Percentiles rank a stretch among this genome's conserved stretches.
These are phyloP conservation scores for Phoma herbarum DNA, from an alignment of 2,329 filamentous ascomycete genomes.

Conservation along the genomic window DNA sequence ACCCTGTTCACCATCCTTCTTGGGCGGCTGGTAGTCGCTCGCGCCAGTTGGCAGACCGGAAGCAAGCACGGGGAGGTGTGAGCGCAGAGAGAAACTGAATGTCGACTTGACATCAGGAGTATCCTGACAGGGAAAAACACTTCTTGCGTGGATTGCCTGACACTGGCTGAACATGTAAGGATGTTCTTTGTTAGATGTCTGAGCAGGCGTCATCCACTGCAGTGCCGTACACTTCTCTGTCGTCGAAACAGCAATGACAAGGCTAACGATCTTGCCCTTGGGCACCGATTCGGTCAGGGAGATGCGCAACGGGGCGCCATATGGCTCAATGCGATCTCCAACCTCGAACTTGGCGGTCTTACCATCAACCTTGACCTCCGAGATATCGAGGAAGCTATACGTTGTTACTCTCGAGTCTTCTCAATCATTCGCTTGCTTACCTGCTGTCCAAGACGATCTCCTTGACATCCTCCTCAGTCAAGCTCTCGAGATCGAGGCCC, in stretches of 20 bases:
- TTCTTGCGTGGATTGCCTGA: conserved; percentile 94
- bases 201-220: conserved; percentile 92
- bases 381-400: conserved; percentile 73
- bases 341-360: conserved; percentile 73
- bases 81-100: conserved; percentile 86
- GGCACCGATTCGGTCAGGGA: conserved; percentile 58
- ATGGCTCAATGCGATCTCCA: conserved; percentile 74
- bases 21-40: conserved; percentile 58
- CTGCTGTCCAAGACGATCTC: conserved; percentile 90
- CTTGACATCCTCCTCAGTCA: conserved; percentile 74
- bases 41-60: conserved; percentile 75
- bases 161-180: conserved; percentile 99
- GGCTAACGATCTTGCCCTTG: conserved; percentile 57
- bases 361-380: conserved; percentile 74
- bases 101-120: conserved; percentile 98
- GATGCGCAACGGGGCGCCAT: conserved; percentile 75
- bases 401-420: background rate
- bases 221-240: conserved; percentile 89
- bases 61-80: conserved; percentile 87
- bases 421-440: conserved; percentile 29
- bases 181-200: conserved; percentile 94
- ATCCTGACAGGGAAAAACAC: conserved; percentile 95
- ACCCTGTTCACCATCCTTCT: conserved; percentile 62
- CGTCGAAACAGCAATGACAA: conserved; percentile 70
- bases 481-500: conserved; percentile 76